These are phyloP conservation scores for Zasmidium cellare DNA, from an alignment of 2,329 filamentous ascomycete genomes.

Conservation along the genomic window DNA sequence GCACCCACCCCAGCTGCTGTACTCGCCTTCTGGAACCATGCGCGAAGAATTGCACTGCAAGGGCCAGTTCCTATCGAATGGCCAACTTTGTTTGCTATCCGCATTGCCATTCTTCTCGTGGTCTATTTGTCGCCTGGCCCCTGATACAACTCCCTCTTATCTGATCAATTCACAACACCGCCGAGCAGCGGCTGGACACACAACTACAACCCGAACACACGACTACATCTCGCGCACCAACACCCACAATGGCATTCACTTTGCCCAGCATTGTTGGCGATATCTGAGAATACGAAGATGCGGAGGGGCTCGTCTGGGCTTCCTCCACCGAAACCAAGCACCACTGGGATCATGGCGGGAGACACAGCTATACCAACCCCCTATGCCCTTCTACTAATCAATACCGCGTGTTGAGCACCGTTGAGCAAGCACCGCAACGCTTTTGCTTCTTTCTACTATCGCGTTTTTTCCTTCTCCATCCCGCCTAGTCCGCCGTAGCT, in stretches of 20 bases:
- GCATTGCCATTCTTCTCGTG: neutral
- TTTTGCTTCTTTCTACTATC: too few relatives aligned
- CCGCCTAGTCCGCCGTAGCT: neutral
- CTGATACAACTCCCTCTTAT: neutral
- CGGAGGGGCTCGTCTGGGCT: neutral
- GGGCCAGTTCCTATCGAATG: too few relatives aligned
- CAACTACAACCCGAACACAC: neutral
- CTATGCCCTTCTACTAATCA: too few relatives aligned
- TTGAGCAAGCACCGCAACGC: neutral
- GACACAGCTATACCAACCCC: neutral
- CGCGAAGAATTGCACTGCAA: neutral
- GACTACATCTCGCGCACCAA: neutral
- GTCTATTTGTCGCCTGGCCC: neutral
- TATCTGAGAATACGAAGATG: neutral
- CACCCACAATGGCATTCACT: too few relatives aligned
- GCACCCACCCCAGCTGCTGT: neutral
- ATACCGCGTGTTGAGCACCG: neutral
- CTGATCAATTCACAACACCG: neutral
- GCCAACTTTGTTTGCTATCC: too few relatives aligned
- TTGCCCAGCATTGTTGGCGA: too few relatives aligned
- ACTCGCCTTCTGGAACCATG: slow-evolving; percentile 10
- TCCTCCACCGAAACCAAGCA: neutral
- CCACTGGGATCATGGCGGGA: neutral
- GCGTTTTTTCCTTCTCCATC: neutral
- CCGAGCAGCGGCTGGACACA: neutral